Base-by-base conservation (phyloP, 2,329 filamentous ascomycete species). In the Neopestalotiopsis rosae region DNA sequence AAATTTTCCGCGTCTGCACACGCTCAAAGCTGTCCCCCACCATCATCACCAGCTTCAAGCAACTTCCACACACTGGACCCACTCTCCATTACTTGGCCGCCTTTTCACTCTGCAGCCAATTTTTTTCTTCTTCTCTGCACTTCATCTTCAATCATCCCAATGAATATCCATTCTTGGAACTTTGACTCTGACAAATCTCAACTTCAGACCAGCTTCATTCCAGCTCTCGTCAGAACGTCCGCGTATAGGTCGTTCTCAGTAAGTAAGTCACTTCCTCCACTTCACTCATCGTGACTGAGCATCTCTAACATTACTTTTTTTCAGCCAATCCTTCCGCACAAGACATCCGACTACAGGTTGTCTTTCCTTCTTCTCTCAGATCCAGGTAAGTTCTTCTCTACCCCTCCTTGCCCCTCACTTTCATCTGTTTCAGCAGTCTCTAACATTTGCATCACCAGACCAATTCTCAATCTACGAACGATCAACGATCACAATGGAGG, bases 261-360 rank as follows among this genome's bases (percentile, higher is more conserved):
- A 52, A 52, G 45, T 52, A 14, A n/a, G 9, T 20, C 45, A 6
- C n/a, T 4, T 10, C 5, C n/a, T 9, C n/a, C 45, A n/a, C 45
- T 52, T 7, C 45, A 20, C 9, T 20, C 7, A 17, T 6, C 24
- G 24, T 28, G 24, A 28, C 24, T 28, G 24, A 28, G 13, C 45
- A 6, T 17, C 45, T 52, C 45, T 52, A 20, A 52, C 17, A 20
- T n/a, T 52, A 28, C 24, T 28, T 52, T 49, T 17, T 17, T 9
- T 52, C 45, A 52, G 45, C 45, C 17, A n/a, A 5, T 17, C 13
- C n/a, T 14, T 20, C 34, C 2, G 13, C 12, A 20, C 56, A 59
- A 59, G 57, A 59, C 24, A 17, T 28, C 30, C 57, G 24, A 24
- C 57, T 59, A 59, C 24, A 59, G 57, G 57, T 59, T 34, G 57